Evolutionary conservation across 1,284 basidiomycete species (phyloP), one percentile per base, ranked within the genome.

Genomic region (Ustilago vetiveriae): DNA sequence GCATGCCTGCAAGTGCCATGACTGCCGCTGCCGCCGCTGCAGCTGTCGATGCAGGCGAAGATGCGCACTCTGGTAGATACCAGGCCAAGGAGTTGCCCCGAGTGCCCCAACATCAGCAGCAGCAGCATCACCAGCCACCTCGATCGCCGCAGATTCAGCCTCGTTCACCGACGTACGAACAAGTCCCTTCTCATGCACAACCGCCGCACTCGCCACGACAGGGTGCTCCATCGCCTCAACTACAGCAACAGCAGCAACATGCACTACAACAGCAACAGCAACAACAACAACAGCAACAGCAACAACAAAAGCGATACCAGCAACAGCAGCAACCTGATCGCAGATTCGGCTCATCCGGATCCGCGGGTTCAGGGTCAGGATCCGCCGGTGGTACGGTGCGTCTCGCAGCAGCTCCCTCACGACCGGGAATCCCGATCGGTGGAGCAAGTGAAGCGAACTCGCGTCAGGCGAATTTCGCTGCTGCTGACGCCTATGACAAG

Each of bases 321-420:
- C 45, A 57, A 13, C 27, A 35, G 44, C 29, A 39, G 24, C 57
- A 53, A 42, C 49, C 42, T 11, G 67, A 70, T 23, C 57, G 58
- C 39, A 43, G 63, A 37, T 76, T 65, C 26, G 55, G 42, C 21
- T 67, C 66, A 6, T 52, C 54, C 11, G 51, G 70, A 6, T 76
- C 74, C 4, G 39, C 48, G 7, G 74, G 74, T 2, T 70, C 65
- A 4, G 74, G 71, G 1, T 71, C 66, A n/a, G 74, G 71, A 1
- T 69, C 65, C 2, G 45, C 59, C 30, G 68, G 74, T 14, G 74
- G 75, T 23, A 78, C 75, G 17, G 75, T 78, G 8, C 71, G 74
- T 4, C 46, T 74, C 16, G 66, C 60, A 16, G 49, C 32, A 10
- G 49, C 64, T 7, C 59, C 50, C 4, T 45, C 42, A n/a, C 54